phyloP scores from a whole-genome alignment of 257 asterid genomes.

The Mentha longifolia region DNA sequence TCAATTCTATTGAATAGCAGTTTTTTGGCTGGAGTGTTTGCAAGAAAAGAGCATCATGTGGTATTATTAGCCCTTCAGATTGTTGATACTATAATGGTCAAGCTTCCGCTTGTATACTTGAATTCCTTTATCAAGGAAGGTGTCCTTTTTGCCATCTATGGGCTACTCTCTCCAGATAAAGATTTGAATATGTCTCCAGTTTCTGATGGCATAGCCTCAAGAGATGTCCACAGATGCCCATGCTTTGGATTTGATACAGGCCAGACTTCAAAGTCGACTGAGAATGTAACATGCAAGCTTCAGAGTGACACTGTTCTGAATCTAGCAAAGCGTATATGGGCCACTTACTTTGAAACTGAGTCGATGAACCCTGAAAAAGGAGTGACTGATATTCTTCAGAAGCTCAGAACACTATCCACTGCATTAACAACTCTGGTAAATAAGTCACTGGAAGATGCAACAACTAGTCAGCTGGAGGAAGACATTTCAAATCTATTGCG shows the following conservation, averaged over 20 bases:
- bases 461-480: constrained; percentile 60
- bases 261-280: constrained; percentile 49
- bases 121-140: constrained; percentile 89
- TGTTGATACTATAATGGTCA: constrained; percentile 70
- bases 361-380: constrained; percentile 69
- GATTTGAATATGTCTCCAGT: constrained; percentile 54
- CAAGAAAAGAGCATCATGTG: constrained; percentile 85
- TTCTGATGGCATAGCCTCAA: constrained; percentile 53
- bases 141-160: constrained; percentile 70
- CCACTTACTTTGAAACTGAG: constrained; percentile 61
- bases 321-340: constrained; percentile 77
- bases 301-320: constrained; percentile 59
- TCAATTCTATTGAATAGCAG: constrained; percentile 46
- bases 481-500: constrained; percentile 53
- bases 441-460: constrained; percentile 36
- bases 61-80: constrained; percentile 74
- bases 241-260: constrained; percentile 63
- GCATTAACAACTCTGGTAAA: constrained; percentile 50
- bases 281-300: constrained; percentile 62
- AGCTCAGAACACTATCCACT: constrained; percentile 65
- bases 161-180: constrained; percentile 61
- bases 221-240: constrained; percentile 59
- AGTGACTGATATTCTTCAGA: constrained; percentile 69
- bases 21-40: constrained; percentile 92
- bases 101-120: constrained; percentile 70